phyloP scores from a whole-genome alignment of 257 asterid genomes.

The Paraleonurus japonicus region DNA sequence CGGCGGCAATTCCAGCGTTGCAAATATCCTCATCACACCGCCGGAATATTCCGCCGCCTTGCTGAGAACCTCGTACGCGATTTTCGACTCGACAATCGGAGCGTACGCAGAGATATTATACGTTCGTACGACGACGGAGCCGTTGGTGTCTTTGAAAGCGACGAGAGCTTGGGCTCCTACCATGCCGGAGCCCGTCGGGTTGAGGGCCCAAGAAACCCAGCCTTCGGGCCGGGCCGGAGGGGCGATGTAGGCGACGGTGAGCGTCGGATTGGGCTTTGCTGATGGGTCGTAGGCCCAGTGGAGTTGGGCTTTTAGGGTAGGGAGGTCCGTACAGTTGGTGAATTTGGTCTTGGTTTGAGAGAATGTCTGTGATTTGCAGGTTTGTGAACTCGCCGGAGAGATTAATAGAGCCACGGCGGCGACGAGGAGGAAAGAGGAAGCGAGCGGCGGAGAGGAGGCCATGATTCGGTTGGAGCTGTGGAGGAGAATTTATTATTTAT shows the following conservation, averaged over 20 bases:
- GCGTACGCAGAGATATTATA: slow-evolving; percentile 44
- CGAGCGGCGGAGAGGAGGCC: slow-evolving; percentile 21
- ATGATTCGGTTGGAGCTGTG: neutral
- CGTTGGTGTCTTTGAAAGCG: slow-evolving; percentile 41
- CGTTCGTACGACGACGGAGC: slow-evolving; percentile 38
- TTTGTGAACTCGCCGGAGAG: slow-evolving; percentile 34
- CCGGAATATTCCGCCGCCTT: slow-evolving; percentile 43
- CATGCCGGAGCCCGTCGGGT: slow-evolving; percentile 57
- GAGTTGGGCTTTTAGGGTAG: slow-evolving; percentile 44
- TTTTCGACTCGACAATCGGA: slow-evolving; percentile 36
- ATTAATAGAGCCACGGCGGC: slow-evolving; percentile 33
- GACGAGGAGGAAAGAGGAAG: slow-evolving; percentile 27
- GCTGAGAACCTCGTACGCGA: slow-evolving; percentile 45
- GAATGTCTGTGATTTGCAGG: slow-evolving; percentile 44
- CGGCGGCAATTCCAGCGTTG: slow-evolving; percentile 59
- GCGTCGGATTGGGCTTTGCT: slow-evolving; percentile 37
- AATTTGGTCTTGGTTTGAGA: slow-evolving; percentile 18
- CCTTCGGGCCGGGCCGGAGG: slow-evolving; percentile 54
- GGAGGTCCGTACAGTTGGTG: slow-evolving; percentile 48
- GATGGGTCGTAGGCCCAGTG: slow-evolving; percentile 55
- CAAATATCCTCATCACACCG: slow-evolving; percentile 49
- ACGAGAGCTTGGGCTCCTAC: slow-evolving; percentile 52
- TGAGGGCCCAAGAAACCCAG: slow-evolving; percentile 71
- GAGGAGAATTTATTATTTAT: neutral
- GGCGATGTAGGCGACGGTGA: slow-evolving; percentile 51